Percentiles rank a stretch among this genome's conserved stretches.
phyloP scores from a whole-genome alignment of 306 rosid genomes.

The Ziziphus jujuba region DNA sequence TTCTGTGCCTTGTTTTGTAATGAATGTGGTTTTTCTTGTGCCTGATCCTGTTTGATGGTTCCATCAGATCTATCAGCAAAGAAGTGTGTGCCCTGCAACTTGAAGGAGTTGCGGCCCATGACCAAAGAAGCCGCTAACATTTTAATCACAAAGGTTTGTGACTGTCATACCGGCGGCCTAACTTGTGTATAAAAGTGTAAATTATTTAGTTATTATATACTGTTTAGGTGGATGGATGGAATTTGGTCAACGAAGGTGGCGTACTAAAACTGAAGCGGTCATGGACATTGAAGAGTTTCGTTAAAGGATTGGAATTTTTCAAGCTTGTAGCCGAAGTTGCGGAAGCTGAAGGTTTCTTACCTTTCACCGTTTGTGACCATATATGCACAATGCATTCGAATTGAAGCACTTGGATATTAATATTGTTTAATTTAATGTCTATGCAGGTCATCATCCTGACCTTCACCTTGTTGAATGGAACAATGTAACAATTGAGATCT shows the following conservation, averaged over 20 bases:
- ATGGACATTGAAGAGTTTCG: conserved; percentile 77
- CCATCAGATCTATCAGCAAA: conserved; percentile 55
- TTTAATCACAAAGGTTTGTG: conserved; percentile 58
- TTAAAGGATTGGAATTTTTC: conserved; percentile 78
- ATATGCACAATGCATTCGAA: not conserved
- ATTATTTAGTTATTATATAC: conserved; percentile 8
- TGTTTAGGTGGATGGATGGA: conserved; percentile 67
- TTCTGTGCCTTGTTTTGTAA: conserved; percentile 2
- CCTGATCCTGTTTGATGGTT: not conserved
- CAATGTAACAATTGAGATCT: conserved; percentile 72
- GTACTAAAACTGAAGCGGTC: conserved; percentile 55
- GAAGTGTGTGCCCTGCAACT: conserved; percentile 71
- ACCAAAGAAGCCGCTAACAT: conserved; percentile 53
- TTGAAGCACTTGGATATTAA: not conserved
- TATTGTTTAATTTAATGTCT: not conserved
- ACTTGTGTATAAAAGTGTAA: not conserved
- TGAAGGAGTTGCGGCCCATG: conserved; percentile 76
- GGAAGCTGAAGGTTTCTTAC: conserved; percentile 63
- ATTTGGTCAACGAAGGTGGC: conserved; percentile 60
- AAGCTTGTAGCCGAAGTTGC: conserved; percentile 73
- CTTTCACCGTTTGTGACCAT: not conserved
- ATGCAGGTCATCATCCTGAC: conserved; percentile 90
- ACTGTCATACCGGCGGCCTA: conserved; percentile 1
- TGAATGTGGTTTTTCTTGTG: not conserved
- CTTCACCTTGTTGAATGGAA: conserved; percentile 96